Percentiles rank a stretch among this genome's conserved stretches.
phyloP scores from a whole-genome alignment of 257 asterid genomes.

The Salvia hispanica region DNA sequence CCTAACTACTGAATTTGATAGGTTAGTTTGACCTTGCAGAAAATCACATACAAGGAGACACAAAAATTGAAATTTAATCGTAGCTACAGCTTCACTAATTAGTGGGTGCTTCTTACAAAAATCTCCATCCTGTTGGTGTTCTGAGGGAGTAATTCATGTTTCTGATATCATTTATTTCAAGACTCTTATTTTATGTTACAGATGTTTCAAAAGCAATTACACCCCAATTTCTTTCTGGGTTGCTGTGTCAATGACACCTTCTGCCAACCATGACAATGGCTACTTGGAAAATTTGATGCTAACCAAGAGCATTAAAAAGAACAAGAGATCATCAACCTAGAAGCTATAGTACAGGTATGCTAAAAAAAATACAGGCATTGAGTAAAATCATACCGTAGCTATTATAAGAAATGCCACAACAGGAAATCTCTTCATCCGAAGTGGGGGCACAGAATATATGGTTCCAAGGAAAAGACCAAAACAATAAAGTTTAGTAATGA shows the following conservation, averaged over 20 bases:
- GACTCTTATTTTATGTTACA: background rate
- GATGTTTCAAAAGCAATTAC: slow-evolving; percentile 4
- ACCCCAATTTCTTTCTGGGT: background rate
- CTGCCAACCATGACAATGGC: background rate
- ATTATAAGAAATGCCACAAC: slow-evolving; percentile 87
- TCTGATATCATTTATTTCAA: background rate
- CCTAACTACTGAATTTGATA: no score
- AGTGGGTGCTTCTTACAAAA: background rate
- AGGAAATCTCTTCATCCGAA: slow-evolving; percentile 87
- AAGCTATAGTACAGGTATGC: slow-evolving; percentile 11
- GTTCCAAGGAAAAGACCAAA: slow-evolving; percentile 95
- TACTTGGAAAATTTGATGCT: background rate
- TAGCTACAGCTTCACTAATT: background rate
- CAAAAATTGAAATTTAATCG: no score
- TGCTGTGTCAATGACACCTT: background rate
- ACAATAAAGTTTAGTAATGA: slow-evolving; percentile 82
- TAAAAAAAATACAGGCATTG: slow-evolving; percentile 14
- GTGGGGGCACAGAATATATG: slow-evolving; percentile 95
- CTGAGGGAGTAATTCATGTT: background rate
- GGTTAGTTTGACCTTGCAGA: no score
- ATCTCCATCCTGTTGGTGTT: background rate
- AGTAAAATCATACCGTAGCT: slow-evolving; percentile 69
- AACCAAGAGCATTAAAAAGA: slow-evolving; percentile 13
- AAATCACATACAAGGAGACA: no score
- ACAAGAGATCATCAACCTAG: background rate